Percentiles rank a stretch among this genome's conserved stretches.
Evolutionary conservation across 371 early-diverging fungal species (phyloP).

Genomic region (Haplosporangium sp.): DNA sequence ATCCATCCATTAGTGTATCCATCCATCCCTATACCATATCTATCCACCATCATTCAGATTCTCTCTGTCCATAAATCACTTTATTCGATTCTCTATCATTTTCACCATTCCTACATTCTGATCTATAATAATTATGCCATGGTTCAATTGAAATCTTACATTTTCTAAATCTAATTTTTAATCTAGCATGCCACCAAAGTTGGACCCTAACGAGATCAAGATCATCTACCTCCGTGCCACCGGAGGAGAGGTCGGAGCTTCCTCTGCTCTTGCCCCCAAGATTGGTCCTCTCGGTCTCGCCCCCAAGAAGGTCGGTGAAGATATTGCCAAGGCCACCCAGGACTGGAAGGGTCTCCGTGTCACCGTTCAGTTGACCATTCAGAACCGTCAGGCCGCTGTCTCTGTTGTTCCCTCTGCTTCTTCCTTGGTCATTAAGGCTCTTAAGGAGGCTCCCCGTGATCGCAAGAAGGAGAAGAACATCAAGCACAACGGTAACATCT

Average conservation of each 20-base stretch:
- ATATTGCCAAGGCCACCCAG: conserved; percentile 99
- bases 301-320: conserved; percentile 99
- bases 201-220: conserved; percentile 92
- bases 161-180: not conserved
- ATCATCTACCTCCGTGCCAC: conserved; percentile 95
- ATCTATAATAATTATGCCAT: not conserved
- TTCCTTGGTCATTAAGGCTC: conserved; percentile 98
- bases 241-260: conserved; percentile 99
- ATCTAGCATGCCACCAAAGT: conserved; percentile 80
- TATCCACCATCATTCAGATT: not conserved
- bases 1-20: conserved; percentile 16
- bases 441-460: conserved; percentile 99
- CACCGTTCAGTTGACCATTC: conserved; percentile 98
- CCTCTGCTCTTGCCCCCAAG: conserved; percentile 99
- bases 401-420: conserved; percentile 98
- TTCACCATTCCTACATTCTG: not conserved
- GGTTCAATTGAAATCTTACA: not conserved
- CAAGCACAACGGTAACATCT: conserved; percentile 94
- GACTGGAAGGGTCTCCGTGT: conserved; percentile 99
- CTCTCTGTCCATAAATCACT: not conserved
- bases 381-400: conserved; percentile 99
- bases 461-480: conserved; percentile 99
- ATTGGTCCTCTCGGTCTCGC: conserved; percentile 99
- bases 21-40: conserved; percentile 28
- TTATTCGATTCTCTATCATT: not conserved